phyloP scores from a whole-genome alignment of 768 basidiomycete species.

The Trametes sanguinea region DNA sequence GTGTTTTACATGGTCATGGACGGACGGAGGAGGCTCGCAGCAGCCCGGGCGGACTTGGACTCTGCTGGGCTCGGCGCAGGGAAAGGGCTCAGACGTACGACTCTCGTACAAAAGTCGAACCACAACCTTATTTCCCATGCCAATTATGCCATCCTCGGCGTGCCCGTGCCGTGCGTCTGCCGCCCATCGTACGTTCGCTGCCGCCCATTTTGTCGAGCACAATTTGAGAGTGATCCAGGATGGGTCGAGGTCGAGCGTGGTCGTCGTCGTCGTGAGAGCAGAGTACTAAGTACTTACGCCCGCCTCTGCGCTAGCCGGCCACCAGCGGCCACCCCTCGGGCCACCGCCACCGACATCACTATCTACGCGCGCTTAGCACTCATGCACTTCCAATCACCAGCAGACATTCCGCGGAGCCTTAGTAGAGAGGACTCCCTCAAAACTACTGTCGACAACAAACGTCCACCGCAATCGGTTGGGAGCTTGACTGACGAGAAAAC shows the following conservation, averaged over 20 bases:
- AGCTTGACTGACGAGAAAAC: too few relatives aligned
- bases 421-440: too few relatives aligned
- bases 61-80: not conserved
- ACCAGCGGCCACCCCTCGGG: too few relatives aligned
- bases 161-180: not conserved
- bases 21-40: not conserved
- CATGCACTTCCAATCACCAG: too few relatives aligned
- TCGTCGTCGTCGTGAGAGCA: not conserved
- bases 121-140: slow-evolving; percentile 15
- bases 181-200: slow-evolving; percentile 4
- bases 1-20: slow-evolving; percentile 1
- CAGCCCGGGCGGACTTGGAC: not conserved
- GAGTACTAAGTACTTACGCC: not conserved
- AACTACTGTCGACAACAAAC: too few relatives aligned
- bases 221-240: too few relatives aligned
- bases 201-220: not conserved
- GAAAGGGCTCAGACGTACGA: not conserved
- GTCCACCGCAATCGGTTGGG: too few relatives aligned
- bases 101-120: slow-evolving; percentile 13
- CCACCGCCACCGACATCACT: too few relatives aligned
- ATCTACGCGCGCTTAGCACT: too few relatives aligned
- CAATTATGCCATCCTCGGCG: not conserved
- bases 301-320: too few relatives aligned
- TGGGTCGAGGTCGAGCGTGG: too few relatives aligned
- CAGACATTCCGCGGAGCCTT: too few relatives aligned